A percentile compares a stretch with the other conserved stretches of the same genome.
Conservation (phyloP, 768 basidiomycete genomes). For the Dacryopinax primogenitus region DNA sequence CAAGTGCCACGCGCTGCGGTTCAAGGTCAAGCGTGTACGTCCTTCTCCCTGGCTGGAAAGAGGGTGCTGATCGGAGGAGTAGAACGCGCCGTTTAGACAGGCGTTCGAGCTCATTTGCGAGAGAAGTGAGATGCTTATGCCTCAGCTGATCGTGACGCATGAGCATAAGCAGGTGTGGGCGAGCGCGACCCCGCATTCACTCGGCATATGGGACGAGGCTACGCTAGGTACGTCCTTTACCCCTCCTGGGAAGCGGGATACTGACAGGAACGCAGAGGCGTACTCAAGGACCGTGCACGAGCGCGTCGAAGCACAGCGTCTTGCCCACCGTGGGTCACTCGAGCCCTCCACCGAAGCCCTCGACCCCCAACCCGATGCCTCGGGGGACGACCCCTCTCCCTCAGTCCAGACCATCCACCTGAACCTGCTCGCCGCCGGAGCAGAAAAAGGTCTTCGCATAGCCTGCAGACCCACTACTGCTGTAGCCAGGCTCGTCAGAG, state of each 20-base stretch:
- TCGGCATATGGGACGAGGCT: constrained; percentile 55
- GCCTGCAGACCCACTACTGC: constrained; percentile 63
- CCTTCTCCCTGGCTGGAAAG: not conserved
- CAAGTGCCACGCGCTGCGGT: not conserved
- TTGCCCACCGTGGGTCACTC: constrained; percentile 22
- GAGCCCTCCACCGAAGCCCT: constrained; percentile 19
- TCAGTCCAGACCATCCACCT: constrained; percentile 47
- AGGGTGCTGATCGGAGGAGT: not conserved
- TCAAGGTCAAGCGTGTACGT: not conserved
- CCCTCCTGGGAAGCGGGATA: no score
- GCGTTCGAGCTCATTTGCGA: constrained; percentile 58
- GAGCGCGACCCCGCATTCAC: constrained; percentile 51
- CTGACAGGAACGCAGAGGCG: constrained; percentile 37
- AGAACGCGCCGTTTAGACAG: constrained; percentile 54
- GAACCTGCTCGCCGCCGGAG: constrained; percentile 45
- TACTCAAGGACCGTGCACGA: constrained; percentile 56
- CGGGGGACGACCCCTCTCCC: no score
- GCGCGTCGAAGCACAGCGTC: constrained; percentile 24
- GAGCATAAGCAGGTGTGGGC: constrained; percentile 52
- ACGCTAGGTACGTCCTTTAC: constrained; percentile 54
- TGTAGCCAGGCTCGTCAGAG: constrained; percentile 61
- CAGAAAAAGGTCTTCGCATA: constrained; percentile 43
- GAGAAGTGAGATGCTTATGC: constrained; percentile 37
- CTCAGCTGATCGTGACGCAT: constrained; percentile 48
- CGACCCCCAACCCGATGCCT: not conserved